Evolutionary conservation across 768 basidiomycete species (phyloP).

Genomic region (Cyclocybe cylindracea): DNA sequence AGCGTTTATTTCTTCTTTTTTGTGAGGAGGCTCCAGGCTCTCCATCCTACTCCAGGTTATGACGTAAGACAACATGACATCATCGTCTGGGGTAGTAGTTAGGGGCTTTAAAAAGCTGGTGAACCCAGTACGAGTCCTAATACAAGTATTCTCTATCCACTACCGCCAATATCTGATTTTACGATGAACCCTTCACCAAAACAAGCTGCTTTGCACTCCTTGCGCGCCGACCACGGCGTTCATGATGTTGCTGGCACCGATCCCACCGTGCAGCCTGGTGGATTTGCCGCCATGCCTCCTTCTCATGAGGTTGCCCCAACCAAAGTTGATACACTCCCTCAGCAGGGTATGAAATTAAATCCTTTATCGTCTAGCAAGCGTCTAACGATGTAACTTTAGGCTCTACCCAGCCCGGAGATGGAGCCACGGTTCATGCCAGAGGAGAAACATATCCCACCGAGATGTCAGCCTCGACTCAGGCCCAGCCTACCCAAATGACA

Average conservation of each 20-base stretch:
- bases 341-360: conserved; percentile 35
- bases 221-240: too few species aligned
- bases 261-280: too few species aligned
- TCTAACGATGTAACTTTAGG: conserved; percentile 19
- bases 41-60: background rate
- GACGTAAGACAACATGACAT: conserved; percentile 10
- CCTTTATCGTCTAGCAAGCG: background rate
- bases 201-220: too few species aligned
- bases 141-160: background rate
- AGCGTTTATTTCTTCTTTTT: too few species aligned
- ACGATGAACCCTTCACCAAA: background rate
- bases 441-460: conserved; percentile 2
- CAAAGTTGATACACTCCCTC: conserved; percentile 25
- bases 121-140: conserved; percentile 1
- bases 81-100: background rate
- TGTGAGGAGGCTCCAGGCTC: too few species aligned
- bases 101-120: background rate
- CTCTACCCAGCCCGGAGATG: conserved; percentile 36
- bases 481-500: conserved; percentile 3
- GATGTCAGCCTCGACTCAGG: conserved; percentile 1
- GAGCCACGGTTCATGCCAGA: conserved; percentile 25
- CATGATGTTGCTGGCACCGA: background rate
- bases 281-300: conserved; percentile 10
- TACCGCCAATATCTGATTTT: background rate
- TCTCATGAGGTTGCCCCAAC: conserved; percentile 27